Evolutionary conservation across 2,329 filamentous ascomycete genomes (phyloP).

Genomic region (Lasiodiplodia hormozganensis): DNA sequence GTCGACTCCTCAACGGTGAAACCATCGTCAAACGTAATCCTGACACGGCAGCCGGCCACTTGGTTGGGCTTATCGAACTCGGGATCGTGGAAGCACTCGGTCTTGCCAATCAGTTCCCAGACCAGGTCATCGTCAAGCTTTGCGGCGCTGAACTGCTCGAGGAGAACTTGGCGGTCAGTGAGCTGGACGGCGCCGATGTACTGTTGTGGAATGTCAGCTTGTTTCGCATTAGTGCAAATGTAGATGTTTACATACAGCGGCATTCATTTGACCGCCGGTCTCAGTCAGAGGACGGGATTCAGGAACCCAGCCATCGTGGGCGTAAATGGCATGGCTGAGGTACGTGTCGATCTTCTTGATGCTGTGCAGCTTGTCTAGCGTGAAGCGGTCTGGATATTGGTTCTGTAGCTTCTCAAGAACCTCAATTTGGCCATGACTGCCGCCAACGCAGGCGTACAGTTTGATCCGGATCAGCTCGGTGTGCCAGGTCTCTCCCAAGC

Average conservation of each 20-base stretch:
- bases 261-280: slow-evolving; percentile 51
- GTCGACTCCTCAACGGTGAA: slow-evolving; percentile 33
- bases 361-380: slow-evolving; percentile 31
- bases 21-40: slow-evolving; percentile 37
- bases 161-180: slow-evolving; percentile 46
- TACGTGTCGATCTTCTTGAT: slow-evolving; percentile 41
- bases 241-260: slow-evolving; percentile 16
- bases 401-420: slow-evolving; percentile 43
- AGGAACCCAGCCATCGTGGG: slow-evolving; percentile 48
- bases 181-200: slow-evolving; percentile 49
- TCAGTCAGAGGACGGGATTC: slow-evolving; percentile 42
- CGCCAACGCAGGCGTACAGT: slow-evolving; percentile 48
- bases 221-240: background rate
- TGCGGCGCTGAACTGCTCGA: slow-evolving; percentile 41
- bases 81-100: slow-evolving; percentile 31
- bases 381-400: slow-evolving; percentile 36
- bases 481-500: slow-evolving; percentile 48
- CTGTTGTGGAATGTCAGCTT: background rate
- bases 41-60: slow-evolving; percentile 28
- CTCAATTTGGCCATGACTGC: slow-evolving; percentile 47
- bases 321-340: slow-evolving; percentile 41
- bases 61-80: slow-evolving; percentile 25
- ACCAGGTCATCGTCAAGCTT: slow-evolving; percentile 45
- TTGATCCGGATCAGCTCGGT: slow-evolving; percentile 47
- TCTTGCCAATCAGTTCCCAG: slow-evolving; percentile 46